Conservation (phyloP, 2,329 filamentous ascomycete species). For the Corynespora cassiicola region DNA sequence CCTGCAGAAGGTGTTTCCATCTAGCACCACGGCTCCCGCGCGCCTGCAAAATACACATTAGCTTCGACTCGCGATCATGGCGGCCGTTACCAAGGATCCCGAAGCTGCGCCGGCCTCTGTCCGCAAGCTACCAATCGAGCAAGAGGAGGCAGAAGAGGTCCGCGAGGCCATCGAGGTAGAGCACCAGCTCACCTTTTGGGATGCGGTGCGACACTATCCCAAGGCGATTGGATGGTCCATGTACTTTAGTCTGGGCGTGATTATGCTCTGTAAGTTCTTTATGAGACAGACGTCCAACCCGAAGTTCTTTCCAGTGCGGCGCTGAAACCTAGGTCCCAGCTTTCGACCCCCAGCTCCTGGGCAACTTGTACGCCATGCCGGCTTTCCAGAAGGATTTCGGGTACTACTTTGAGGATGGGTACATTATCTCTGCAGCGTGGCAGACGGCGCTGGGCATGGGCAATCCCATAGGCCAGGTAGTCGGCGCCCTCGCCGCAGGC, state of each 20-base stretch:
- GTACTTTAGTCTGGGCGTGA: constrained; percentile 66
- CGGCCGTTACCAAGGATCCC: no score
- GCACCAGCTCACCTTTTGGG: constrained; percentile 42
- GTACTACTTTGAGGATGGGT: constrained; percentile 54
- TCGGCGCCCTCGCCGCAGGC: constrained; percentile 57
- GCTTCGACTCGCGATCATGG: no score
- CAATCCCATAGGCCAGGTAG: constrained; percentile 63
- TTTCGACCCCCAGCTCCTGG: constrained; percentile 70
- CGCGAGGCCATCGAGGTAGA: constrained; percentile 42
- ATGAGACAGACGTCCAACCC: no score
- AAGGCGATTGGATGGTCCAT: constrained; percentile 61
- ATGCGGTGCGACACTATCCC: constrained; percentile 53
- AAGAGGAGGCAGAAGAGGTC: constrained; percentile 39
- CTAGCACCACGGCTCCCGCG: no score
- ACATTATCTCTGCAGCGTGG: constrained; percentile 47
- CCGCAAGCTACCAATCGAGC: no score
- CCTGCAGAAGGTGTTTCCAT: no score
- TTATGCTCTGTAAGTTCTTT: constrained; percentile 59
- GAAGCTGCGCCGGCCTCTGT: no score
- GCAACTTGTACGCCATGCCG: constrained; percentile 66
- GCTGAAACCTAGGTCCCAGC: constrained; percentile 31
- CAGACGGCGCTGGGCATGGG: constrained; percentile 55
- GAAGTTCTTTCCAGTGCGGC: neutral
- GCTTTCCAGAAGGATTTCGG: constrained; percentile 66
- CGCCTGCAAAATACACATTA: no score